Evolutionary conservation across 1,284 basidiomycete genomes (phyloP).

Genomic region (Sutorius eximius): DNA sequence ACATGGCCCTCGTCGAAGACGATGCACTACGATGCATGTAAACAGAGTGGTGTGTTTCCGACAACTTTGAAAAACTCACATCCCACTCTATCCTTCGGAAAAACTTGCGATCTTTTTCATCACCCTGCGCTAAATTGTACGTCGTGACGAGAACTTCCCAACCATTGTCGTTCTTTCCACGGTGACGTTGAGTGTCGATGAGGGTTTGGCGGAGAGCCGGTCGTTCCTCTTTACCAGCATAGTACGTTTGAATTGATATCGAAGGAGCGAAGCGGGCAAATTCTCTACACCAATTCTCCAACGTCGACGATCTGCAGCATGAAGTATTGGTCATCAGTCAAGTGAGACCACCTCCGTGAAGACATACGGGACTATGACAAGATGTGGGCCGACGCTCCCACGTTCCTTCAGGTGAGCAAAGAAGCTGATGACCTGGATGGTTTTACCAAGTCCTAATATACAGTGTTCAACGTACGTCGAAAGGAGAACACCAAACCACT

Average conservation of each 20-base stretch:
- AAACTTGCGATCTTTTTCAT: constrained; percentile 87
- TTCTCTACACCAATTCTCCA: constrained; percentile 99
- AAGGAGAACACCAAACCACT: constrained; percentile 7
- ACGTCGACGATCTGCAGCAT: constrained; percentile 77
- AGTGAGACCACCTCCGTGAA: constrained; percentile 40
- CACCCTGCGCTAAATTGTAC: constrained; percentile 91
- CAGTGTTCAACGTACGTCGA: not conserved
- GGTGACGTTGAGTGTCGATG: constrained; percentile 52
- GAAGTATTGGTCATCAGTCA: constrained; percentile 15
- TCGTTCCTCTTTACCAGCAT: constrained; percentile 91
- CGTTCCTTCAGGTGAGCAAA: constrained; percentile 85
- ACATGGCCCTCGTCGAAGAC: constrained; percentile 96
- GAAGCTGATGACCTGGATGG: constrained; percentile 97
- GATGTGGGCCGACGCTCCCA: constrained; percentile 81
- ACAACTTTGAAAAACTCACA: constrained; percentile 46
- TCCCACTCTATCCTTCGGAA: constrained; percentile 92
- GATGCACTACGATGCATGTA: constrained; percentile 57
- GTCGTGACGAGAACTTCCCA: constrained; percentile 97
- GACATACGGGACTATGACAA: constrained; percentile 91
- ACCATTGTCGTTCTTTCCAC: constrained; percentile 50
- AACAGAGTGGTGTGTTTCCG: constrained; percentile 6
- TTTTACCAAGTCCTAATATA: constrained; percentile 87
- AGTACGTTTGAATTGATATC: constrained; percentile 90
- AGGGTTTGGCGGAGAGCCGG: constrained; percentile 71
- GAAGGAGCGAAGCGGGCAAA: constrained; percentile 88